Conservation (phyloP, 768 basidiomycete genomes). For the Termitomyces sp. region DNA sequence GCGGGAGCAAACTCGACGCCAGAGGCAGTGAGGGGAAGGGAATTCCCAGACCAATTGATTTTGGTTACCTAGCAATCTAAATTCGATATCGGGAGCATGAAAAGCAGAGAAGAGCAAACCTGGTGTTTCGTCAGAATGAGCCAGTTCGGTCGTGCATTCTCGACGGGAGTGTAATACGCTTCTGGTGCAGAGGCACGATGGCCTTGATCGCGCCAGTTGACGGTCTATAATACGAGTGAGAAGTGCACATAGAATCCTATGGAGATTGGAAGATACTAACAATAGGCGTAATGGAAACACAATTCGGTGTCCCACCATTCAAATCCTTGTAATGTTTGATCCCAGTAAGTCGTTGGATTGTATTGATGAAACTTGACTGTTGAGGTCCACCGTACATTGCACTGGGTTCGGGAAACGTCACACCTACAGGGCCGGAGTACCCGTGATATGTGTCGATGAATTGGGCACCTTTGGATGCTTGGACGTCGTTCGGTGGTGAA, state of each 20-base stretch:
- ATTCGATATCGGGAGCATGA: neutral
- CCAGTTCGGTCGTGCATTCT: constrained; percentile 40
- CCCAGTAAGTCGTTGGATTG: constrained; percentile 41
- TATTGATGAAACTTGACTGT: constrained; percentile 40
- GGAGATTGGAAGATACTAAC: constrained; percentile 17
- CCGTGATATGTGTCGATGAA: constrained; percentile 45
- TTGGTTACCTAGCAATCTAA: constrained; percentile 33
- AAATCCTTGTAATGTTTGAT: constrained; percentile 42
- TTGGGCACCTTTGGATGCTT: constrained; percentile 40
- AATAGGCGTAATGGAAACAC: constrained; percentile 49
- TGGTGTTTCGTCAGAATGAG: constrained; percentile 37
- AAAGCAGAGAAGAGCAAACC: constrained; percentile 14
- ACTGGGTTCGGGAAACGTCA: constrained; percentile 35
- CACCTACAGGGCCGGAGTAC: constrained; percentile 46
- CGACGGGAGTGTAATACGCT: constrained; percentile 51
- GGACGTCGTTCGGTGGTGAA: constrained; percentile 38
- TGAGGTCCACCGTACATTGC: constrained; percentile 54
- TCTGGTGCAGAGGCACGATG: constrained; percentile 49
- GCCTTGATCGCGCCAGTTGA: constrained; percentile 42
- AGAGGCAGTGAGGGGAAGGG: constrained; percentile 32
- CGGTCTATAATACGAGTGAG: constrained; percentile 19
- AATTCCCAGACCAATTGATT: constrained; percentile 29
- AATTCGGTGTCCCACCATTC: constrained; percentile 50
- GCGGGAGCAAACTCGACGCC: constrained; percentile 43
- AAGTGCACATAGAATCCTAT: constrained; percentile 5